Percentiles rank a stretch among this genome's conserved stretches.
These are phyloP conservation scores for Mortierella sp. DNA, from an alignment of 371 early-diverging fungal genomes.

Conservation along the genomic window DNA sequence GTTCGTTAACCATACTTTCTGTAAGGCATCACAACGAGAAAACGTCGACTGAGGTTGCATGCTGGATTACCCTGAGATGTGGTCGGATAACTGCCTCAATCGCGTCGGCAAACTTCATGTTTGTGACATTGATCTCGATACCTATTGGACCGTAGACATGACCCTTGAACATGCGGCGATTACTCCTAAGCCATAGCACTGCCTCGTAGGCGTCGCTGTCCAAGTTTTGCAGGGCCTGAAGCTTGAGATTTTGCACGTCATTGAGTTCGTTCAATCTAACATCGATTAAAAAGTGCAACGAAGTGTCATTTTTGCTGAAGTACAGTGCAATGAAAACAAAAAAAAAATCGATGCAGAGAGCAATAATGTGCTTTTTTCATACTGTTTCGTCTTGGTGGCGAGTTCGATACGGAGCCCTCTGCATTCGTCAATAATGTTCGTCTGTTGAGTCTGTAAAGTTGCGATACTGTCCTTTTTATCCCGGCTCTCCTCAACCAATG, in stretches of 20 bases:
- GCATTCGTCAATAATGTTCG: conserved; percentile 30
- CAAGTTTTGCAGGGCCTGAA: conserved; percentile 58
- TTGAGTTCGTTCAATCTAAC: conserved; percentile 67
- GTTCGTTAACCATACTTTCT: background rate
- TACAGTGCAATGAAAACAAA: background rate
- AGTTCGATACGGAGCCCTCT: conserved; percentile 13
- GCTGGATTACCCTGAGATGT: conserved; percentile 62
- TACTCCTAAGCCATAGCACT: conserved; percentile 72
- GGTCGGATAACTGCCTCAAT: conserved; percentile 71
- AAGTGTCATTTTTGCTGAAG: background rate
- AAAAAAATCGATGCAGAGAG: background rate
- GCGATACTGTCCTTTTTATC: conserved; percentile 25
- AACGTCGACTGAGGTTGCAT: too few species aligned
- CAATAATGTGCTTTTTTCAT: background rate
- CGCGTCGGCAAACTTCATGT: conserved; percentile 69
- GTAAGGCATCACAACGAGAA: too few species aligned
- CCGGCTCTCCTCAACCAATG: conserved; percentile 16
- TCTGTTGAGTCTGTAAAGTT: conserved; percentile 25
- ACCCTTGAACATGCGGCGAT: conserved; percentile 73
- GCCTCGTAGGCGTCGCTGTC: conserved; percentile 72
- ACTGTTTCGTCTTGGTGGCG: conserved; percentile 29
- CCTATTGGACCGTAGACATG: conserved; percentile 83
- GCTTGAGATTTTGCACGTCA: conserved; percentile 65
- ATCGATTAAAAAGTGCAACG: conserved; percentile 21
- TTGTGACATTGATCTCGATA: conserved; percentile 75